Base-by-base conservation (phyloP, 495 filamentous ascomycete species). In the Trichocladium uniseriatum region DNA sequence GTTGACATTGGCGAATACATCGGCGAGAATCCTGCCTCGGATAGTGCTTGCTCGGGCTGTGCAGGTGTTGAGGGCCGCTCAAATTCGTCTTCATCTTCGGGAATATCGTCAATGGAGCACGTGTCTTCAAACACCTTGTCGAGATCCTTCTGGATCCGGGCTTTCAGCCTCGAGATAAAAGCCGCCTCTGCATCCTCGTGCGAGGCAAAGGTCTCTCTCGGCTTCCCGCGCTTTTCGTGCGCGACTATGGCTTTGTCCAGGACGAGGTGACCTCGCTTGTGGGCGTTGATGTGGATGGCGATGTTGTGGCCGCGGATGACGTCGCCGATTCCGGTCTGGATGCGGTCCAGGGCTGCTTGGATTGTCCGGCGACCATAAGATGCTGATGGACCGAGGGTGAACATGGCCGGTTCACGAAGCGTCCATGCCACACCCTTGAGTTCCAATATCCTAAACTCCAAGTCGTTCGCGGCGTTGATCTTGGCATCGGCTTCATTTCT, bases 191-290 rank as follows among this genome's bases (percentile, higher is more conserved):
- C 60, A 7, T 63, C 56, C 16, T 60, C 49, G 4, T 31, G 49
- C 21, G 54, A 60, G 5, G 37, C 9, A 29, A 58, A 60, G 6
- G 11, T 27, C 48, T 65, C 58, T 38, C 19, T 45, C 2, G 46
- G 37, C 15, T 27, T 47, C 8, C 55, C 60, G 13, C 38, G 53
- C 37, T 57, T 59, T 20, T 68, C 64, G 20, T 64, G 63, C 11
- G 70, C 60, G 2, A 73, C 64, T 7, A 74, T 64, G 6, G 69
- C 69, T 51, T 72, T 73, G 46, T 72, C 66, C 31, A 75, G 41
- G 9, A 75, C 55, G 13, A 72, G 58, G 44, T 75, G 71, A 0
- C 70, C 70, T 29, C 71, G 61, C 45, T 75, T 75, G 44, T 69
- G 59, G 7, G 67, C 70, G 6, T 45, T 65, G 61, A 75, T 60